A percentile compares a stretch with the other conserved stretches of the same genome.
phyloP scores from a whole-genome alignment of 2,329 filamentous ascomycete species.

The Intubia oerlemansii region DNA sequence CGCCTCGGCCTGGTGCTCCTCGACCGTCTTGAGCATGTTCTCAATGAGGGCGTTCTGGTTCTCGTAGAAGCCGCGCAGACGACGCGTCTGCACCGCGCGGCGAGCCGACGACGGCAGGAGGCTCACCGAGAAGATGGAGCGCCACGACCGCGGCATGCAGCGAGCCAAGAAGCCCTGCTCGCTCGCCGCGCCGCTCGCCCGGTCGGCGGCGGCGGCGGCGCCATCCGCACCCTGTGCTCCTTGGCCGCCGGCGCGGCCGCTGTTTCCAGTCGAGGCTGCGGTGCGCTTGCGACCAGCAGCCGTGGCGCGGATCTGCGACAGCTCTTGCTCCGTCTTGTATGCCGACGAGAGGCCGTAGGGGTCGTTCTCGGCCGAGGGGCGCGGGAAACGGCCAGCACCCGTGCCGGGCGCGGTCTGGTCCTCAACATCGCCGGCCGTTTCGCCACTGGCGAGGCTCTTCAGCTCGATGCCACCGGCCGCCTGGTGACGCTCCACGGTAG shows the following conservation, averaged over 20 bases:
- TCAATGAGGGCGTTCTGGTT: slow-evolving; percentile 87
- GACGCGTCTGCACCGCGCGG: slow-evolving; percentile 13
- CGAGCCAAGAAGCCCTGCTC: neutral
- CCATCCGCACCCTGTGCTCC: too few relatives aligned
- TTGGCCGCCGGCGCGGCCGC: neutral
- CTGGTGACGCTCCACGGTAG: too few relatives aligned
- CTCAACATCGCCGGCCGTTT: slow-evolving; percentile 24
- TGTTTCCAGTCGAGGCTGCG: neutral
- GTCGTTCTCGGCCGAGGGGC: slow-evolving; percentile 45
- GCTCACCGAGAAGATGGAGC: neutral
- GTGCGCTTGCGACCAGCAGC: slow-evolving; percentile 15
- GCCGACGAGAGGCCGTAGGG: slow-evolving; percentile 60
- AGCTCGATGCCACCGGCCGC: too few relatives aligned
- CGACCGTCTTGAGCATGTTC: slow-evolving; percentile 74
- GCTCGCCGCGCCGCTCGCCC: neutral
- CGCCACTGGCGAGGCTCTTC: too few relatives aligned
- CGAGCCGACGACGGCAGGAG: slow-evolving; percentile 13
- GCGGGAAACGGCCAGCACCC: slow-evolving; percentile 25
- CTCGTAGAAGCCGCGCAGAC: slow-evolving; percentile 67
- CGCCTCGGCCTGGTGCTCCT: slow-evolving; percentile 70
- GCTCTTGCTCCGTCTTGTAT: slow-evolving; percentile 58
- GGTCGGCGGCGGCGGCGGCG: too few relatives aligned
- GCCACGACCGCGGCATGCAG: neutral
- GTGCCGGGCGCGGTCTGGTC: slow-evolving; percentile 18
- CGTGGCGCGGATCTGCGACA: slow-evolving; percentile 61